phyloP scores from a whole-genome alignment of 306 rosid genomes.

The Notholithocarpus densiflorus region DNA sequence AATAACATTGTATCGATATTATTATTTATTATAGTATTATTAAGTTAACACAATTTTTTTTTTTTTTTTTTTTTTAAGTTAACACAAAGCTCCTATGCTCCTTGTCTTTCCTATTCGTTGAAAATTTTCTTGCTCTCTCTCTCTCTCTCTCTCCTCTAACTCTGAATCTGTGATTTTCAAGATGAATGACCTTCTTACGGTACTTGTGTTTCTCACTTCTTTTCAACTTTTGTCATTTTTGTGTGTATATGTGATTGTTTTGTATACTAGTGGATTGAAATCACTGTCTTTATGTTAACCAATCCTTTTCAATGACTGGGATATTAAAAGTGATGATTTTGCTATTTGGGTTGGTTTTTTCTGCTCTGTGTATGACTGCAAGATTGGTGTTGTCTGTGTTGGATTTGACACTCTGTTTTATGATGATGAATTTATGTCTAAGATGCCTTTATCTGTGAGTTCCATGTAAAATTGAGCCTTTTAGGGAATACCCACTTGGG shows the following conservation, averaged over 20 bases:
- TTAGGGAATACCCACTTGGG: neutral
- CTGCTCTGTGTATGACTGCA: neutral
- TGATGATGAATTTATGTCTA: neutral
- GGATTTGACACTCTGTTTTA: neutral
- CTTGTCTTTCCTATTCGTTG: conserved; percentile 1
- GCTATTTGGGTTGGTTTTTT: neutral
- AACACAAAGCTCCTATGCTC: neutral
- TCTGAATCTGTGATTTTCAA: conserved; percentile 26
- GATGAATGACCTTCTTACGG: conserved; percentile 95
- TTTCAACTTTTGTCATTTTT: neutral
- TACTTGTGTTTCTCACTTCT: conserved; percentile 30
- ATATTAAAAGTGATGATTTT: neutral
- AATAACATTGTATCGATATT: neutral
- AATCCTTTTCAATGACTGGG: neutral
- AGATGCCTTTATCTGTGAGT: neutral
- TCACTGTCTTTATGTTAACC: conserved; percentile 3
- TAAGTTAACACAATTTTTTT: neutral
- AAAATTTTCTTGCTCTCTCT: neutral
- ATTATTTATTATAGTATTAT: conserved; percentile 9
- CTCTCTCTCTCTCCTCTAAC: neutral
- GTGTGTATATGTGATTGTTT: neutral
- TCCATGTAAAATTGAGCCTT: neutral
- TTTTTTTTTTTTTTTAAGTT: no score
- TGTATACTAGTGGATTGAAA: conserved; percentile 19
- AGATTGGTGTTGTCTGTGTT: neutral